Conservation (phyloP, 2,329 filamentous ascomycete species). For the Exophiala sideris region DNA sequence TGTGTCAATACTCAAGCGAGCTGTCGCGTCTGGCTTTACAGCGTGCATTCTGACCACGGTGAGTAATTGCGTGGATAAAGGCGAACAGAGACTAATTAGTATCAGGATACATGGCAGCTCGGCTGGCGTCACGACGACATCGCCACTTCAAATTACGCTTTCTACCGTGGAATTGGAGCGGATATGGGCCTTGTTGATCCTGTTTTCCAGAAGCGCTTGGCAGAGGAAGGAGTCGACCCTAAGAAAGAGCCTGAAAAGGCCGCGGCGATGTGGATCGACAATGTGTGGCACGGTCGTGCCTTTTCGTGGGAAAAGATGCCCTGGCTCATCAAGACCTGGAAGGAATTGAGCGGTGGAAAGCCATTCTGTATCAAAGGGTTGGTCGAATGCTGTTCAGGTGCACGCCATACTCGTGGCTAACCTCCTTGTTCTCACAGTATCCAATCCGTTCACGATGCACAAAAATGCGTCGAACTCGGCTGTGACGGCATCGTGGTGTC, state of each 20-base stretch:
- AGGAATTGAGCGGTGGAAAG: slow-evolving; percentile 52
- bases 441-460: slow-evolving; percentile 64
- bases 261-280: slow-evolving; percentile 62
- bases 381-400: background rate
- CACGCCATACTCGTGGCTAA: background rate
- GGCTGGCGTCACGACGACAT: slow-evolving; percentile 61
- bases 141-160: slow-evolving; percentile 58
- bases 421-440: slow-evolving; percentile 37
- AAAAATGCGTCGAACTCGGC: slow-evolving; percentile 56
- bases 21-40: slow-evolving; percentile 53
- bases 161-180: slow-evolving; percentile 59
- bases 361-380: slow-evolving; percentile 64
- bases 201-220: slow-evolving; percentile 55
- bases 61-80: background rate
- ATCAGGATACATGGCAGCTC: slow-evolving; percentile 59
- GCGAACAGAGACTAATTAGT: background rate
- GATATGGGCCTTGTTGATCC: slow-evolving; percentile 59
- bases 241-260: slow-evolving; percentile 52
- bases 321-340: slow-evolving; percentile 61
- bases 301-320: slow-evolving; percentile 64
- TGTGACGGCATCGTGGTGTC: slow-evolving; percentile 66
- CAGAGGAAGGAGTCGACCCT: slow-evolving; percentile 53
- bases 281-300: slow-evolving; percentile 61
- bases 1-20: slow-evolving; percentile 54
- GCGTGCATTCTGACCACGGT: slow-evolving; percentile 54